Evolutionary conservation across 805 yeast genomes (phyloP).

Genomic region (Barnettozyma californica): DNA sequence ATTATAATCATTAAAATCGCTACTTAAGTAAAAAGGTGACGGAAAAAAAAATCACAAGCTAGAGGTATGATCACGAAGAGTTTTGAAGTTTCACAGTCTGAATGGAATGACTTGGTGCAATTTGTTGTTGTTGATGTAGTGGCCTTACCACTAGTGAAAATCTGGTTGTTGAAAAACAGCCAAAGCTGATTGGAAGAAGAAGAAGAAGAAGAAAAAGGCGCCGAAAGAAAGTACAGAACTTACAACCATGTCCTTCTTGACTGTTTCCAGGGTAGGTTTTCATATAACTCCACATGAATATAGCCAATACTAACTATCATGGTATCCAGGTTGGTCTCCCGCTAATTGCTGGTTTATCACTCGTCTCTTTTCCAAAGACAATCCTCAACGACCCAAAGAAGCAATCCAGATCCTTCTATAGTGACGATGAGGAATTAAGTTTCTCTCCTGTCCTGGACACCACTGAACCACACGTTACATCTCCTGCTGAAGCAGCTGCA

Average conservation of each 20-base stretch:
- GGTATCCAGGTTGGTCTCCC: slow-evolving; percentile 17
- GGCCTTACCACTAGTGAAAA: not conserved
- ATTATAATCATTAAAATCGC: no score
- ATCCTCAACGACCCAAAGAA: slow-evolving; percentile 30
- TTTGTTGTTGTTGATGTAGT: not conserved
- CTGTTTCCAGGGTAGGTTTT: not conserved
- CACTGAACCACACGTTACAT: slow-evolving; percentile 3
- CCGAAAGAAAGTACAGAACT: no score
- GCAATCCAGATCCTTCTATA: slow-evolving; percentile 24
- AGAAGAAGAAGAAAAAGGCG: no score
- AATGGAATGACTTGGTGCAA: no score
- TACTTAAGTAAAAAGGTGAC: no score
- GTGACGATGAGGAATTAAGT: slow-evolving; percentile 15
- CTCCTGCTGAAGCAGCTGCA: not conserved
- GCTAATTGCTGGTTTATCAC: slow-evolving; percentile 14
- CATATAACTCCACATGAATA: no score
- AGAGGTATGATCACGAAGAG: no score
- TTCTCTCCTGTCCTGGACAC: slow-evolving; percentile 5
- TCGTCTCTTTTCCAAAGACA: slow-evolving; percentile 31
- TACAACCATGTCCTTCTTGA: not conserved
- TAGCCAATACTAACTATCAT: not conserved
- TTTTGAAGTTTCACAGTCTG: no score
- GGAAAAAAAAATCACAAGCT: no score
- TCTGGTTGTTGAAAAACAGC: not conserved
- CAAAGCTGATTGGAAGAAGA: not conserved